Percentiles rank a stretch among this genome's conserved stretches.
phyloP scores from a whole-genome alignment of 2,329 filamentous ascomycete species.

The Nigrospora oryzae region DNA sequence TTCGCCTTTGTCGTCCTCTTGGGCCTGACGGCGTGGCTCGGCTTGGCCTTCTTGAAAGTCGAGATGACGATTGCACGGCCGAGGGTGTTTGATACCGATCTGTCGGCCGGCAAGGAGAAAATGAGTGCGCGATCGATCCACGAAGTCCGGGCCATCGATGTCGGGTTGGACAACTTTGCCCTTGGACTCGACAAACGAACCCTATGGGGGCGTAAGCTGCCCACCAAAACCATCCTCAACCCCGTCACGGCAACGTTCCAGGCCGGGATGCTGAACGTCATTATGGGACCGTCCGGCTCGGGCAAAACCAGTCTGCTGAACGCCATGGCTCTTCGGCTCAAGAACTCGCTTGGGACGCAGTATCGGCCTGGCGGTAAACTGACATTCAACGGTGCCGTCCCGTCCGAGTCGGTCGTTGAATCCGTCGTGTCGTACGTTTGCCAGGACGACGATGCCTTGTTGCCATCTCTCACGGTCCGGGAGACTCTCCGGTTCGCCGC shows the following conservation, averaged over 20 bases:
- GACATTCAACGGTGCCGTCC: slow-evolving; percentile 60
- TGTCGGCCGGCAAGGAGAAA: slow-evolving; percentile 64
- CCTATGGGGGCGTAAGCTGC: slow-evolving; percentile 39
- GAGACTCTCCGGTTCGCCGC: slow-evolving; percentile 68
- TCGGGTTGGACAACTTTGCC: slow-evolving; percentile 56
- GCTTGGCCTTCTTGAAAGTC: slow-evolving; percentile 55
- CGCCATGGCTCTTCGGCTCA: slow-evolving; percentile 60
- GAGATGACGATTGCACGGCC: slow-evolving; percentile 64
- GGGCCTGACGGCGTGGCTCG: slow-evolving; percentile 48
- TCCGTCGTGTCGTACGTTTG: slow-evolving; percentile 71
- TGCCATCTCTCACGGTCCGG: slow-evolving; percentile 66
- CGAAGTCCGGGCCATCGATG: slow-evolving; percentile 51
- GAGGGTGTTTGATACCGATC: slow-evolving; percentile 48
- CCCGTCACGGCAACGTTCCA: slow-evolving; percentile 60
- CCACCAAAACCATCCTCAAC: slow-evolving; percentile 53
- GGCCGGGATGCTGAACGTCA: slow-evolving; percentile 62
- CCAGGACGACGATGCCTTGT: slow-evolving; percentile 68
- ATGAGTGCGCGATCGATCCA: slow-evolving; percentile 44
- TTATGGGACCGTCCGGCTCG: slow-evolving; percentile 73
- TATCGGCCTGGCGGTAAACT: slow-evolving; percentile 56
- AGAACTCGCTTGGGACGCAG: slow-evolving; percentile 50
- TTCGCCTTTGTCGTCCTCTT: slow-evolving; percentile 57
- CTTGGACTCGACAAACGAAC: slow-evolving; percentile 56
- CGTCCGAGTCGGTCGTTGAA: slow-evolving; percentile 59
- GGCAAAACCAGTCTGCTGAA: slow-evolving; percentile 72